These are phyloP conservation scores for Aechmea fasciata DNA, from an alignment of 176 grass and related monocot species.

Conservation along the genomic window DNA sequence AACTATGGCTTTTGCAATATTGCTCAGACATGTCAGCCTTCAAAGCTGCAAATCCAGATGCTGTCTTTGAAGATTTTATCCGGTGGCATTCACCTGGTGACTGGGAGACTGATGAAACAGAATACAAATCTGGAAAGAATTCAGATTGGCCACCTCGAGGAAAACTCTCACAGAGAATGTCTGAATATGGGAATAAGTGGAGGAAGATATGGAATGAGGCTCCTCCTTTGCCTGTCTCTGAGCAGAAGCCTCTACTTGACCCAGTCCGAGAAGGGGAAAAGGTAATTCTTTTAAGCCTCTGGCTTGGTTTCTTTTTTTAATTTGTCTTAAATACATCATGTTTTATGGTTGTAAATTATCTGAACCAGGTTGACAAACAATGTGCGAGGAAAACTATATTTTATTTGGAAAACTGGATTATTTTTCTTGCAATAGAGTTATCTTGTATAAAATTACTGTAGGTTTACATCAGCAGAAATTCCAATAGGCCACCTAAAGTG, in stretches of 20 bases:
- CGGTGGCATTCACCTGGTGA: constrained; percentile 97
- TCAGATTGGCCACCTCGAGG: constrained; percentile 72
- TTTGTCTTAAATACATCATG: not conserved
- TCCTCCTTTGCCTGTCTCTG: constrained; percentile 60
- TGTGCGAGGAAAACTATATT: no score
- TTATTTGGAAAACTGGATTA: no score
- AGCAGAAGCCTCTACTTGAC: constrained; percentile 84
- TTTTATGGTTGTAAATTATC: no score
- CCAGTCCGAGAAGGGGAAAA: constrained; percentile 93
- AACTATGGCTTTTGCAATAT: not conserved
- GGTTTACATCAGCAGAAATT: not conserved
- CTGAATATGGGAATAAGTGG: constrained; percentile 86
- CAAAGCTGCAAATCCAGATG: constrained; percentile 96
- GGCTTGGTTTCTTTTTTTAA: not conserved
- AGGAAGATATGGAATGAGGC: constrained; percentile 91
- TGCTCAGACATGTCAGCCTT: constrained; percentile 96
- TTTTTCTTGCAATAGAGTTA: not conserved
- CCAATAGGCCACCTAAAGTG: not conserved
- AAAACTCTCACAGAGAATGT: constrained; percentile 85
- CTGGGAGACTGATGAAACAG: constrained; percentile 45
- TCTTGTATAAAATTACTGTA: not conserved
- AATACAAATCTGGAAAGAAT: constrained; percentile 29
- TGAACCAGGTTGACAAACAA: no score
- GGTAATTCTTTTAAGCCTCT: constrained; percentile 28
- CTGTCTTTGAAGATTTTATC: constrained; percentile 98